Percentiles rank a stretch among this genome's conserved stretches.
These are phyloP conservation scores for Aeschynomene evenia DNA, from an alignment of 306 rosid species.

Conservation along the genomic window DNA sequence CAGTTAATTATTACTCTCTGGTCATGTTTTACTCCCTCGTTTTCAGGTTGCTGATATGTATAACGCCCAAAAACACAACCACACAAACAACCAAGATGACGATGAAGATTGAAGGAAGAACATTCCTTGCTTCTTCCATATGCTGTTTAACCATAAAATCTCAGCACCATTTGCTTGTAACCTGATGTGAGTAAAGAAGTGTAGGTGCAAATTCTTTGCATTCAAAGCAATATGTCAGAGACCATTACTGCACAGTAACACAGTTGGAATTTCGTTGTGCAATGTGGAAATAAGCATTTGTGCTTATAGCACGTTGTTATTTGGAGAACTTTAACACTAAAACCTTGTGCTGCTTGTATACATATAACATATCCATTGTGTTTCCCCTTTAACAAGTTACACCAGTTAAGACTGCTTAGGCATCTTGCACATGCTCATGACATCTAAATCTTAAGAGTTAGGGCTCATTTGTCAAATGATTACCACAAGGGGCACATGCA, in stretches of 20 bases:
- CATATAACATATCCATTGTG: not conserved
- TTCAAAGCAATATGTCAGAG: conserved; percentile 17
- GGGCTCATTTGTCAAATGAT: conserved; percentile 31
- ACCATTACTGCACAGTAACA: not conserved
- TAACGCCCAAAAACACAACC: conserved; percentile 67
- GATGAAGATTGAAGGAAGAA: conserved; percentile 55
- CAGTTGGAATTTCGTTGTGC: conserved; percentile 8
- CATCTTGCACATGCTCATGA: conserved; percentile 1
- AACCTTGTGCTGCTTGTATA: not conserved
- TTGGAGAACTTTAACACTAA: no score
- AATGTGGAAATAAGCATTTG: conserved; percentile 9
- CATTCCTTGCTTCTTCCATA: conserved; percentile 7
- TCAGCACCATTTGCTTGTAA: not conserved
- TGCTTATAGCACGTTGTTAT: conserved; percentile 3
- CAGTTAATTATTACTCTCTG: no score
- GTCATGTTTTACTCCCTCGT: not conserved
- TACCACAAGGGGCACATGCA: not conserved
- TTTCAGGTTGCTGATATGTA: conserved; percentile 92
- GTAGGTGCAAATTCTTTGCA: conserved; percentile 17
- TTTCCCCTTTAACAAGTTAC: conserved; percentile 14
- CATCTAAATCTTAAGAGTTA: conserved; percentile 4
- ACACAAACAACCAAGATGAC: conserved; percentile 52
- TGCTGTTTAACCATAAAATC: conserved; percentile 2
- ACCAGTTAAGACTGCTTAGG: not conserved
- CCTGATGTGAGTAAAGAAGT: not conserved